phyloP scores from a whole-genome alignment of 2,329 filamentous ascomycete genomes.

The Venturia pyrina region DNA sequence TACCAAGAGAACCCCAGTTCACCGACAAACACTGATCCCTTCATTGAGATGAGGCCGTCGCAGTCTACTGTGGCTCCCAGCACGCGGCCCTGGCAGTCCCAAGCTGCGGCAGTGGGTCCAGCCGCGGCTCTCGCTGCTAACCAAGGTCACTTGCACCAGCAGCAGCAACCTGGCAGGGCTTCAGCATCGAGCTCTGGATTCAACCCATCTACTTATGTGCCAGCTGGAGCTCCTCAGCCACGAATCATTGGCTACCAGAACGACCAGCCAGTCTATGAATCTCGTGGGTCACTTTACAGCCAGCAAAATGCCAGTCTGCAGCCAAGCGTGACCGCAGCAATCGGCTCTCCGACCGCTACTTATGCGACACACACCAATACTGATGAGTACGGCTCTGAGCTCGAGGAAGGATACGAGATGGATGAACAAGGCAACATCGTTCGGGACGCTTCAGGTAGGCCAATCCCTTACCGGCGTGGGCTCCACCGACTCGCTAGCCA shows the following conservation, averaged over 20 bases:
- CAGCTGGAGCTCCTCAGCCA: not conserved
- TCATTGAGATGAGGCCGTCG: slow-evolving; percentile 35
- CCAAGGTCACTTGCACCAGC: not conserved
- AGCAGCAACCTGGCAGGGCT: not conserved
- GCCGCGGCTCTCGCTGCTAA: not conserved
- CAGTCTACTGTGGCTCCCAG: not conserved
- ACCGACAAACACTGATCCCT: slow-evolving; percentile 52
- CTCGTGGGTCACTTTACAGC: slow-evolving; percentile 6
- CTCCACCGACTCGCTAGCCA: slow-evolving; percentile 18
- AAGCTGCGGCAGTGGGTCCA: not conserved
- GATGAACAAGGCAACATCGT: slow-evolving; percentile 52
- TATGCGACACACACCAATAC: not conserved
- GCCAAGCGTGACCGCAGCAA: not conserved
- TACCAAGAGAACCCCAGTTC: slow-evolving; percentile 22
- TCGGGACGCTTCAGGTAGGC: slow-evolving; percentile 50
- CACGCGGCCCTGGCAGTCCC: not conserved
- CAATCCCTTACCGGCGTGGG: slow-evolving; percentile 43
- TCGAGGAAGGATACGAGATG: slow-evolving; percentile 56
- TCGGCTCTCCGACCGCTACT: not conserved
- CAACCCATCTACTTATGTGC: not conserved
- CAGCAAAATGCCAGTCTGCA: slow-evolving; percentile 5
- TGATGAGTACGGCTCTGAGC: not conserved
- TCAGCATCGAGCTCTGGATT: not conserved
- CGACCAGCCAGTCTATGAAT: not conserved
- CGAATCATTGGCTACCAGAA: not conserved